phyloP scores from a whole-genome alignment of 768 basidiomycete genomes.

The Chiua virens region DNA sequence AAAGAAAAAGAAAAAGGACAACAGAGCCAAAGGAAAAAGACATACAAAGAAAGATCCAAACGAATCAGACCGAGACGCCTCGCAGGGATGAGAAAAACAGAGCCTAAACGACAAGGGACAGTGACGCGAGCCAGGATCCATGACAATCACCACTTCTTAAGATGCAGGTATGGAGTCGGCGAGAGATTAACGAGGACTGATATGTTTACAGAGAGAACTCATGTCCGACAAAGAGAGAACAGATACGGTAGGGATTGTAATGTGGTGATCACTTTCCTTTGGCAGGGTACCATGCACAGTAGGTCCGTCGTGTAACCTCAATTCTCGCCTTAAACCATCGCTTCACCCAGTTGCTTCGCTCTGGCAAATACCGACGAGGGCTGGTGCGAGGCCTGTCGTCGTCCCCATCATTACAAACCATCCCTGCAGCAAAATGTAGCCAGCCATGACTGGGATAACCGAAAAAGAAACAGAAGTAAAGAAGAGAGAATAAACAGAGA shows the following conservation, averaged over 20 bases:
- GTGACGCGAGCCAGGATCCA: conserved; percentile 2
- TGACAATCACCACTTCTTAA: background rate
- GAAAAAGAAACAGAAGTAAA: conserved; percentile 25
- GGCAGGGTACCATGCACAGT: conserved; percentile 21
- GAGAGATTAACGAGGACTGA: conserved; percentile 17
- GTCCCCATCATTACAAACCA: conserved; percentile 18
- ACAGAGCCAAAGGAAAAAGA: background rate
- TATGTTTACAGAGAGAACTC: conserved; percentile 16
- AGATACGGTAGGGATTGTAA: conserved; percentile 33
- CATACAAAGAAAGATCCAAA: conserved; percentile 3
- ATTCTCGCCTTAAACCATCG: conserved; percentile 9
- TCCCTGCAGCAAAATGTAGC: conserved; percentile 30
- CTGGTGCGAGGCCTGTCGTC: conserved; percentile 15
- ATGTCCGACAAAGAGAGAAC: conserved; percentile 32
- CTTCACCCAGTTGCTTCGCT: conserved; percentile 14
- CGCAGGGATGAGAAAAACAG: background rate
- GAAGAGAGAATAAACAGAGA: conserved; percentile 32
- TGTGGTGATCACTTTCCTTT: conserved; percentile 22
- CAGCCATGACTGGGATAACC: conserved; percentile 23
- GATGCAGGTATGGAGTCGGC: background rate
- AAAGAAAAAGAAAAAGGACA: background rate
- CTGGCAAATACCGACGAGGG: conserved; percentile 7
- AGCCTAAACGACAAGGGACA: background rate
- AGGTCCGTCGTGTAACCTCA: conserved; percentile 21
- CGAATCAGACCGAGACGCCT: background rate